Base-by-base conservation (phyloP, 1,284 basidiomycete genomes). In the Sphaerobolus stellatus region DNA sequence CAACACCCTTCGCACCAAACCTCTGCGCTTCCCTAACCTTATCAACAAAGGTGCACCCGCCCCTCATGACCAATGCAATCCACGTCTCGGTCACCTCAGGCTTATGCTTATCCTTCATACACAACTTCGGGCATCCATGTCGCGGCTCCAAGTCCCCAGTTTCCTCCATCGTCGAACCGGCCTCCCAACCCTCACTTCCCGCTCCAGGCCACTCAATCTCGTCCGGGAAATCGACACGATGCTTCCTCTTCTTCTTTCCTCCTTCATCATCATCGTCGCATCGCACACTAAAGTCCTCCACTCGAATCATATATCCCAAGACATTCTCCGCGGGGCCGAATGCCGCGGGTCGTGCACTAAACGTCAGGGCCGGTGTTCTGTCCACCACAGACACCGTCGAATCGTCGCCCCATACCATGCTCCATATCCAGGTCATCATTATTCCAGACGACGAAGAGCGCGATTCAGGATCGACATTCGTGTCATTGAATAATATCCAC, bases 21-120 rank as follows among this genome's bases (percentile, higher is more conserved):
- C 80, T 75, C 68, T 94, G 90, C 1, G 92, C 91, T 63, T 90
- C 85, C 47, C 89, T 75, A 55, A 81, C 89, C 74, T 97, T 97
- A 62, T 84, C 86, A 13, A 90, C 87, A 66, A 97, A 97, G 52
- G 92, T 84, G 66, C 94, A 97, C 46, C 82, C 75, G 0, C 93
- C 93, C 45, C 94, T 76, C 68, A 94, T 89, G 0, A 95, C 83
- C 45, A 96, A 77, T 0, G 90, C 94, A 65, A 96, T 88, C 84
- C 90, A 92, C 1, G 83, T 74, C 53, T 90, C 88, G 14, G 77
- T 75, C 18, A 79, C 70, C 54, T 80, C 77, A 0, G 82, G 86
- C 34, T 74, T 66, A 57, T 81, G 66, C 1, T 75, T 70, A 1
- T 83, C 84, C 45, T 63, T 66, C 2, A 79, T 60, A 60, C 89